phyloP scores from a whole-genome alignment of 2,329 filamentous ascomycete species.

The Ophiostoma himal-ulmi region DNA sequence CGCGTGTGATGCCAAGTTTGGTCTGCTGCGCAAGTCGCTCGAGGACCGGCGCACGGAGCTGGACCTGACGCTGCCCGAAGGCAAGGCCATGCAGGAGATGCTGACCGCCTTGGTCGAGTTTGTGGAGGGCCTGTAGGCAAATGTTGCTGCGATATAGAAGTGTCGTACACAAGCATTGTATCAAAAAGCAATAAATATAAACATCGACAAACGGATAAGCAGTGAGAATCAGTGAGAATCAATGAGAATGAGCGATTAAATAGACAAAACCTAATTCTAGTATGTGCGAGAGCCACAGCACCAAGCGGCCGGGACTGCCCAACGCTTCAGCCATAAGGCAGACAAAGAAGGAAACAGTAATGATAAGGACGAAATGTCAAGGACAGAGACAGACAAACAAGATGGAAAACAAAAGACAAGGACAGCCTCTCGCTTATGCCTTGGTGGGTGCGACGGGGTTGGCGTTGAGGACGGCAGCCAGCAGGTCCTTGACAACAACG shows the following conservation, averaged over 20 bases:
- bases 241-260: neutral
- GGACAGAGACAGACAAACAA: neutral
- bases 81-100: conserved; percentile 54
- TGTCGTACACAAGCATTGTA: no score
- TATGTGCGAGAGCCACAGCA: conserved; percentile 3
- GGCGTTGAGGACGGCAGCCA: conserved; percentile 78
- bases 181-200: neutral
- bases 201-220: neutral
- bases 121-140: conserved; percentile 32
- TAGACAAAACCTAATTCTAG: conserved; percentile 5
- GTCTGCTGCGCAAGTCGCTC: conserved; percentile 60
- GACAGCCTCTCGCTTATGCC: conserved; percentile 15
- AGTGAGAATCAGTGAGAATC: neutral
- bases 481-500: conserved; percentile 74
- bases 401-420: no score
- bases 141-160: no score
- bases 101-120: conserved; percentile 48
- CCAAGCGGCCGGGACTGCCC: neutral
- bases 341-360: neutral
- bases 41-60: conserved; percentile 52
- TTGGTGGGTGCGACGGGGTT: conserved; percentile 55
- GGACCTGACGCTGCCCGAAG: conserved; percentile 47
- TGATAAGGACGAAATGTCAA: neutral
- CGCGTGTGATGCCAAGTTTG: conserved; percentile 37
- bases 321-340: conserved; percentile 4